Base-by-base conservation (phyloP, 2,329 filamentous ascomycete species). In the Penicillium carneum region DNA sequence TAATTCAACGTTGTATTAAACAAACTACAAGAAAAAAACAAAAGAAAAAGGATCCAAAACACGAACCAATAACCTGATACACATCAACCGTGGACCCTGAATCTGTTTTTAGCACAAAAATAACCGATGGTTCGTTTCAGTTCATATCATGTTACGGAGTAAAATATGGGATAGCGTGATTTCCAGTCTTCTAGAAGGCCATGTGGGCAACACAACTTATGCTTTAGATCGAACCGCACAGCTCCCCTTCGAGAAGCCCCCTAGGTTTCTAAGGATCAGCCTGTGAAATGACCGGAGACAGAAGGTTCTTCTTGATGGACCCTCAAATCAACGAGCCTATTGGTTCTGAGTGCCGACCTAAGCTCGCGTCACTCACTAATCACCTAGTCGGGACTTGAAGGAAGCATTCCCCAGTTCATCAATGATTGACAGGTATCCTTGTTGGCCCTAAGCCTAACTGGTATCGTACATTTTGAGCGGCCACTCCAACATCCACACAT, bases 41-140 rank as follows among this genome's bases (percentile, higher is more conserved):
- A 38, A 31, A 16, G 16, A 42, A 55, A 20, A 36, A 54, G 49
- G 59, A 23, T 33, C 31, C 36, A 48, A 59, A 50, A 52, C 38
- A 62, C 64, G 52, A 62, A 49, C 57, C 58, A 51, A 54, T 61
- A 54, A 58, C 51, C 41, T 59, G 61, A 62, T 67, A 68, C 65
- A 61, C 54, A 53, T 56, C 52, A 57, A 23, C 38, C 63, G 64
- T 69, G 68, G 66, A 70, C 67, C 68, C 66, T 68, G 68, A 65
- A 67, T 65, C 68, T 69, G 67, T 70, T 70, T 70, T 70, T 69
- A 70, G 68, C 45, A 67, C 46, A 50, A 59, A 56, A 56, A 63
- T 47, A 63, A 64, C 61, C 54, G 51, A 57, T 68, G 63, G 65
- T 70, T 68, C 65, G 62, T 62, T 61, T 58, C 62, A 60, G 62